Evolutionary conservation across 2,329 filamentous ascomycete species (phyloP), one percentile per base, ranked within the genome.

Genomic region (Talaromyces sp.): DNA sequence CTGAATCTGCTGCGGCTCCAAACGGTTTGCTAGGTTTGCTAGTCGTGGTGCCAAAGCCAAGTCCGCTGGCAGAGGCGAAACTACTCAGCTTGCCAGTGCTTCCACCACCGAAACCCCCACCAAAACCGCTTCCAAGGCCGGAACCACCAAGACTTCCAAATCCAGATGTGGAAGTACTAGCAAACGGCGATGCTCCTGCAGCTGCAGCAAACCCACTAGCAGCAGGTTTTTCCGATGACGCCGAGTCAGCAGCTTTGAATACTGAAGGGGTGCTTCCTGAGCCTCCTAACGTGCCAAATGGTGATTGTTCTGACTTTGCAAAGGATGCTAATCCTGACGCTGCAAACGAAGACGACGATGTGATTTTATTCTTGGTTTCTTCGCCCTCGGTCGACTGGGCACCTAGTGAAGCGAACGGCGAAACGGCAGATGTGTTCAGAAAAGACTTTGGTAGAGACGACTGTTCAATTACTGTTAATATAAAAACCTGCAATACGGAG

Each of bases 261-360:
- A 77, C 73, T n/a, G 79, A 80, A 14, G 81, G 68, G 14, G 63
- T 44, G 7, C 51, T 55, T 18, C 79, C 72, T 16, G 77, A 61
- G 71, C 73, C 72, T 47, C 82, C 83, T 52, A 89, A 70, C 18
- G 79, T 72, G 44, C 86, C 85, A 70, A 91, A 91, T 0, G 87
- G 87, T 4, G 89, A 91, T 30, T 83, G 78, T 42, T 79, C 78
- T 5, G 85, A 83, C 28, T 83, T 78, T 7, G 88, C 82, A 60
- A 91, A 84, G 58, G 87, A 86, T 58, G 87, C 85, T 69, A 92
- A 87, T 18, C 83, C 85, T 3, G 89, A 92, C 55, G 81, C 82
- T 27, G 86, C 85, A 72, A 92, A 92, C 5, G 87, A 85, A 9
- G 84, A 84, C 12, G 81, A 64, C 6, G 88, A 86, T 18, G 68